Percentiles rank a stretch among this genome's conserved stretches.
Evolutionary conservation across 2,329 filamentous ascomycete species (phyloP).

Genomic region (Colletotrichum tabaci): DNA sequence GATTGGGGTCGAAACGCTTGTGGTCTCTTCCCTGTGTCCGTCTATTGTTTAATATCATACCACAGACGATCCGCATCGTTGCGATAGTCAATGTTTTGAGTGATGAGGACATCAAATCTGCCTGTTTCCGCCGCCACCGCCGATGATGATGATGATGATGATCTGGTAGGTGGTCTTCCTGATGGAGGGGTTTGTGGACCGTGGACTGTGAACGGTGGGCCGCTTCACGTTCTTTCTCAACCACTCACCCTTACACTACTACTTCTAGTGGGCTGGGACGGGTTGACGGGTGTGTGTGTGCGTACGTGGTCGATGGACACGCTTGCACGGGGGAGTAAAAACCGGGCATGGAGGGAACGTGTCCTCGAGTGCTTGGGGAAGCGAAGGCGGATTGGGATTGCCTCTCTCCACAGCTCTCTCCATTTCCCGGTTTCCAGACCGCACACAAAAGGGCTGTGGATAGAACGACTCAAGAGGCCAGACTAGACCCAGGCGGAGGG

Average conservation of each 20-base stretch:
- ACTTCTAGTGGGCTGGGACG: slow-evolving; percentile 11
- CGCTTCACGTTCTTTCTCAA: neutral
- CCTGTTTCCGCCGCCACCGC: neutral
- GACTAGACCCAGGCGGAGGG: slow-evolving; percentile 14
- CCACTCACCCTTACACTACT: neutral
- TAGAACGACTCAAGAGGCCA: slow-evolving; percentile 16
- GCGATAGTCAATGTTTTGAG: neutral
- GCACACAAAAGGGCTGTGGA: slow-evolving; percentile 4
- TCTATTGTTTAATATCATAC: slow-evolving; percentile 4
- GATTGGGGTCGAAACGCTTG: slow-evolving; percentile 11
- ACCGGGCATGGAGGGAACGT: slow-evolving; percentile 34
- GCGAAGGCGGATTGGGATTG: slow-evolving; percentile 14
- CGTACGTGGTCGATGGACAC: slow-evolving; percentile 15
- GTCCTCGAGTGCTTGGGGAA: slow-evolving; percentile 40
- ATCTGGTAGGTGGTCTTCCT: neutral
- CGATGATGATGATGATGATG: neutral
- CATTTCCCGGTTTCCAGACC: slow-evolving; percentile 28
- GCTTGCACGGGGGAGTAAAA: neutral
- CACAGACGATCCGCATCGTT: slow-evolving; percentile 10
- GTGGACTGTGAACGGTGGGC: neutral
- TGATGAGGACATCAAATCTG: neutral
- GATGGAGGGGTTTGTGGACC: slow-evolving; percentile 10
- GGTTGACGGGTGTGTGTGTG: slow-evolving; percentile 29
- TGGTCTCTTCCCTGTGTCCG: slow-evolving; percentile 7
- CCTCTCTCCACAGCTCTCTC: slow-evolving; percentile 28